Evolutionary conservation across 176 grass and related monocot genomes (phyloP).

Genomic region (Themeda triandra): DNA sequence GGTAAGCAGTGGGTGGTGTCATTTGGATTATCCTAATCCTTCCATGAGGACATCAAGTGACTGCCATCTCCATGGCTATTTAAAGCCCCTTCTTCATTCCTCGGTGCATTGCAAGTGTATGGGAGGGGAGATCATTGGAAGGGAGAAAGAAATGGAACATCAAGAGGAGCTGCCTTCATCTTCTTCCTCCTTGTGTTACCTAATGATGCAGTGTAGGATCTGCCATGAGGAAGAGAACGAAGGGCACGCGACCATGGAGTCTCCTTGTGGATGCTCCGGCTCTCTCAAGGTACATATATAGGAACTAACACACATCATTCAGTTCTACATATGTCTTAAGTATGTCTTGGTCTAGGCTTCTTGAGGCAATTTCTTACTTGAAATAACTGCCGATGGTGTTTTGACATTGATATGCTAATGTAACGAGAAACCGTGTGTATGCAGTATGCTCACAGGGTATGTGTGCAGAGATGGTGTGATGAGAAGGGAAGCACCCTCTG

Average conservation of each 20-base stretch:
- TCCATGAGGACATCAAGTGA: constrained; percentile 3
- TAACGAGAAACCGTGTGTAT: background rate
- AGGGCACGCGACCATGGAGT: constrained; percentile 51
- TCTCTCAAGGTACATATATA: constrained; percentile 67
- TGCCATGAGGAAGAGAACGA: constrained; percentile 80
- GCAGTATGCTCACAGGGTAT: constrained; percentile 83
- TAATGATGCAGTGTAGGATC: constrained; percentile 75
- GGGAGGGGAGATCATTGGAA: constrained; percentile 1
- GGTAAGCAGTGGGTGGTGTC: constrained; percentile 35
- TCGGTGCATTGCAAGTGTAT: background rate
- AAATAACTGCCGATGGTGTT: background rate
- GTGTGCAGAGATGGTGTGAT: constrained; percentile 97
- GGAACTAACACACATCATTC: background rate
- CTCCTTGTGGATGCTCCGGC: constrained; percentile 84
- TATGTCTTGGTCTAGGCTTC: background rate
- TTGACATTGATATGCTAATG: background rate
- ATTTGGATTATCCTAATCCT: constrained; percentile 28
- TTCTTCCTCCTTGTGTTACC: background rate
- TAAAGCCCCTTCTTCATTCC: constrained; percentile 32
- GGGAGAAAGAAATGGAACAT: constrained; percentile 22
- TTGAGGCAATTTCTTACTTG: background rate
- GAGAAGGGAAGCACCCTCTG: constrained; percentile 90
- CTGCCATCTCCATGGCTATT: constrained; percentile 16
- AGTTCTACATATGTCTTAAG: background rate
- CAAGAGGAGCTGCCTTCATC: constrained; percentile 25